A percentile compares a stretch with the other conserved stretches of the same genome.
Conservation (phyloP, 2,329 filamentous ascomycete species). For the Pyrenochaeta sp. region DNA sequence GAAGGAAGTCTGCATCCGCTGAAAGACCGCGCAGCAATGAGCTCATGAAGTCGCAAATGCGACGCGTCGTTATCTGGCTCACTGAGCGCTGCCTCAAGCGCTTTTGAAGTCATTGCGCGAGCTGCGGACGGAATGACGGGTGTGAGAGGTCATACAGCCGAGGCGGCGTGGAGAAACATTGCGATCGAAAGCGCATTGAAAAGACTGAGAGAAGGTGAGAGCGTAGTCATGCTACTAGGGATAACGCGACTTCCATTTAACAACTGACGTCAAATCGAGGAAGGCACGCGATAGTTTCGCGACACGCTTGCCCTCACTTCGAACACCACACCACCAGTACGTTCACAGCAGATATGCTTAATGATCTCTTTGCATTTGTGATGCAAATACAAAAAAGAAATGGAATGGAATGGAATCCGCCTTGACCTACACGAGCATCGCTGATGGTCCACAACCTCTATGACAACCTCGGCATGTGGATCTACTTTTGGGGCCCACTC, state of each 20-base stretch:
- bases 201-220: constrained; percentile 4
- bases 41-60: constrained; percentile 21
- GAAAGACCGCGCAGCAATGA: constrained; percentile 23
- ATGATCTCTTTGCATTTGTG: no score
- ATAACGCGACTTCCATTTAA: constrained; percentile 15
- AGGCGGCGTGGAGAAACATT: background rate
- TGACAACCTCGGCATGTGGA: background rate
- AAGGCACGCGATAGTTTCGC: constrained; percentile 24
- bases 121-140: background rate
- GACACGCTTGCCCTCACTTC: background rate
- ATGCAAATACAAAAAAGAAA: background rate
- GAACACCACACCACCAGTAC: background rate
- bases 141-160: constrained; percentile 11
- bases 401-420: background rate
- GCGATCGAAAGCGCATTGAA: background rate
- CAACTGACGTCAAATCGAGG: constrained; percentile 25
- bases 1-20: constrained; percentile 15
- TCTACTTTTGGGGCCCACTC: background rate
- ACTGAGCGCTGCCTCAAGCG: constrained; percentile 31
- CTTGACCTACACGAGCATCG: background rate
- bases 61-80: constrained; percentile 31
- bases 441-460: background rate
- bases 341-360: background rate
- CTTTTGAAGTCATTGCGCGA: constrained; percentile 21
- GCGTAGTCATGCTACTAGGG: background rate